phyloP scores from a whole-genome alignment of 257 asterid genomes.

The Verbena officinalis region DNA sequence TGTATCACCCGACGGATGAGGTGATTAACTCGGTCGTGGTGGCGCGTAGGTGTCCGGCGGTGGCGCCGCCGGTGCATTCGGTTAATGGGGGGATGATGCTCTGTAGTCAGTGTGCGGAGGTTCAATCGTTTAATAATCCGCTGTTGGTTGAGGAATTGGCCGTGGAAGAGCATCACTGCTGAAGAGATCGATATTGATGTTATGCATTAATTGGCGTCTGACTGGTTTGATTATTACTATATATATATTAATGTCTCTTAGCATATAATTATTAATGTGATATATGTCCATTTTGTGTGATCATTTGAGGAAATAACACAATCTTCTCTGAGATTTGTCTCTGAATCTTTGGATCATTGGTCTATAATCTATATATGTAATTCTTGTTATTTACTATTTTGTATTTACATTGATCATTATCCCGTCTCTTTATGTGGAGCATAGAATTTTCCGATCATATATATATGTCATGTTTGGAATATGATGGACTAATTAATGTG shows the following conservation, averaged over 20 bases:
- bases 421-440: background rate
- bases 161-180: slow-evolving; percentile 52
- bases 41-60: slow-evolving; percentile 47
- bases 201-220: background rate
- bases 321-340: background rate
- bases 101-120: slow-evolving; percentile 70
- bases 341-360: background rate
- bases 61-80: slow-evolving; percentile 8
- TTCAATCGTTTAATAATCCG: slow-evolving; percentile 58
- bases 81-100: slow-evolving; percentile 29
- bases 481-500: no score
- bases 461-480: no score
- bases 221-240: background rate
- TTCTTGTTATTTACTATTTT: background rate
- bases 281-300: slow-evolving; percentile 1
- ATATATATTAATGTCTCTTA: no score
- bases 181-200: background rate
- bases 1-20: slow-evolving; percentile 85
- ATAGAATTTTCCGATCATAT: background rate
- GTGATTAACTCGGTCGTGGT: slow-evolving; percentile 86
- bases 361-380: background rate
- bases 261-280: background rate
- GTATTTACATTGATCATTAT: background rate
- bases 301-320: no score
- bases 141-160: slow-evolving; percentile 65